These are phyloP conservation scores for Alternaria infectoria DNA, from an alignment of 2,329 filamentous ascomycete species.

Conservation along the genomic window DNA sequence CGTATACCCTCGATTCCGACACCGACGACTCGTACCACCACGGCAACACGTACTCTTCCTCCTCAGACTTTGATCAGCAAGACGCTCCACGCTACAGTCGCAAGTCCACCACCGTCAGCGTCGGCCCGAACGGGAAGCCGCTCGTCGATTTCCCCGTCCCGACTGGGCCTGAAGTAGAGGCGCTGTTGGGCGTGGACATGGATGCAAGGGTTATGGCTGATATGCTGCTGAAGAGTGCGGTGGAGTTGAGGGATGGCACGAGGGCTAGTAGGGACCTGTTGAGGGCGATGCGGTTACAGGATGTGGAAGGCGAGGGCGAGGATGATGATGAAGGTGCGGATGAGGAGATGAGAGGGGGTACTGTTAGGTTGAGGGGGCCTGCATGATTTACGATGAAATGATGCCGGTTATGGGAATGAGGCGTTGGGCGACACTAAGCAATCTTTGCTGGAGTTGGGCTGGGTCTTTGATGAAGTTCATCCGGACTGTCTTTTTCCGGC, in stretches of 20 bases:
- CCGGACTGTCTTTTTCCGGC: not conserved
- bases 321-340: not conserved
- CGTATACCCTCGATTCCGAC: constrained; percentile 3
- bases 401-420: not conserved
- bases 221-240: constrained; percentile 38
- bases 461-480: not conserved
- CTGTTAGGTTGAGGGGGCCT: constrained; percentile 10
- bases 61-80: constrained; percentile 26
- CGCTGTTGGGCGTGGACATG: constrained; percentile 25
- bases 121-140: constrained; percentile 41
- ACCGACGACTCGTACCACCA: constrained; percentile 23
- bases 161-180: constrained; percentile 35
- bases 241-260: constrained; percentile 40
- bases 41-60: constrained; percentile 23
- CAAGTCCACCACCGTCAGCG: constrained; percentile 30
- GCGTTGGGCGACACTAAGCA: not conserved
- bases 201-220: constrained; percentile 31
- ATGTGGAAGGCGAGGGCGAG: constrained; percentile 24
- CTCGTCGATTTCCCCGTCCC: constrained; percentile 45
- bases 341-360: constrained; percentile 8
- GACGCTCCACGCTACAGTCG: constrained; percentile 8
- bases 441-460: not conserved
- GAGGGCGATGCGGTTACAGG: constrained; percentile 39
- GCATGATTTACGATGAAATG: not conserved
- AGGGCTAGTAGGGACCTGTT: constrained; percentile 39